Evolutionary conservation across 2,329 filamentous ascomycete species (phyloP), one percentile per base, ranked within the genome.

Genomic region (Aspergillus awamori): DNA sequence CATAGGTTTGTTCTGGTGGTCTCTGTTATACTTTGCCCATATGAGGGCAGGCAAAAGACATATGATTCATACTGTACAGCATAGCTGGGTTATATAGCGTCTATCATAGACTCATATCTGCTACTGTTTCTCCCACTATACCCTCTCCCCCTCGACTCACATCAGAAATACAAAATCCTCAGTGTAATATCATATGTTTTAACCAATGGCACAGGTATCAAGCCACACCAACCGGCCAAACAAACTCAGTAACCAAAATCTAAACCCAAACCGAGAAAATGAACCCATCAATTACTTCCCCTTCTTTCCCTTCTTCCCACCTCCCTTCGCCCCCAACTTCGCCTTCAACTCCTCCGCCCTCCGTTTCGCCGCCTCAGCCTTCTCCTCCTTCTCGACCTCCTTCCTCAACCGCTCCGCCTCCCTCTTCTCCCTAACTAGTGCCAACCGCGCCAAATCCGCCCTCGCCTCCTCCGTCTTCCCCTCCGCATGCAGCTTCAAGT

Each of bases 401-500:
- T 94, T 93, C 70, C 92, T 83, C 30, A 88, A 90, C 57, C 91
- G 87, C 72, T 96, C 94, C 20, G 89, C 89, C 71, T 91, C 93
- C 65, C 95, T 87, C 81, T 92, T 90, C 83, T 97, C 92, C 52
- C 89, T 87, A 67, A 99, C 92, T 62, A 94, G 75, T 76, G 83
- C 87, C 72, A 99, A 80, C 59, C 95, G 86, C 61, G 92, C 94
- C 68, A 98, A 74, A 78, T 99, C 95, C 5, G 91, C 89, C 76
- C 92, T 90, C 52, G 94, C 93, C 83, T 97, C 91, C 63, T 99
- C 95, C 48, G 95, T 98, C 87, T 98, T 98, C 72, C 94, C 94
- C 73, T 93, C 90, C 60, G 93, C 91, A 72, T 97, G 94, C 70
- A 97, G 78, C 80, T 96, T 96, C 82, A 92, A 86, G 74, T 97